phyloP scores from a whole-genome alignment of 768 basidiomycete genomes.

The Trametes cingulata region DNA sequence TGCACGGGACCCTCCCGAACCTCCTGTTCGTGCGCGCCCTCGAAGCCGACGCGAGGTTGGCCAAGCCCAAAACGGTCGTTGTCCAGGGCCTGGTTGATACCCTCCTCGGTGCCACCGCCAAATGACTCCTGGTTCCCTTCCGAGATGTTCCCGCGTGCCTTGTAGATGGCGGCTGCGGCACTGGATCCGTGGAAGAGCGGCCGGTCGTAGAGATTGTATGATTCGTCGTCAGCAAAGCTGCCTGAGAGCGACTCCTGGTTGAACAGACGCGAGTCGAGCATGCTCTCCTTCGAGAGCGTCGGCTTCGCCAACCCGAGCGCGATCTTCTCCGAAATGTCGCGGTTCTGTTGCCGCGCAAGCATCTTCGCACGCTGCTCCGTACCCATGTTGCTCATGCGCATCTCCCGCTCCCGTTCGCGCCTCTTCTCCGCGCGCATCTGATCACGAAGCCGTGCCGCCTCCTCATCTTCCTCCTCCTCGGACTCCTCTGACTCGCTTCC shows the following conservation, averaged over 20 bases:
- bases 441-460: conserved; percentile 84
- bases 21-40: conserved; percentile 86
- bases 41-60: conserved; percentile 81
- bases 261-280: conserved; percentile 96
- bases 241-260: conserved; percentile 88
- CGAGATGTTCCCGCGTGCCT: conserved; percentile 82
- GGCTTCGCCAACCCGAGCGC: conserved; percentile 98
- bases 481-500: conserved; percentile 62
- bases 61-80: conserved; percentile 95
- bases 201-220: conserved; percentile 93
- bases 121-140: conserved; percentile 90
- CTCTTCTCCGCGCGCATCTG: conserved; percentile 90
- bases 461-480: conserved; percentile 69
- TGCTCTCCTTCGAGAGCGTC: conserved; percentile 91
- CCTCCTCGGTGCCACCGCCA: conserved; percentile 94
- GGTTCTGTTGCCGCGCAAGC: conserved; percentile 94
- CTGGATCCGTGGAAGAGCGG: conserved; percentile 96
- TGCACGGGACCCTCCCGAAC: conserved; percentile 92
- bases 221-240: conserved; percentile 87
- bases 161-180: conserved; percentile 99
- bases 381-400: conserved; percentile 99
- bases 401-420: conserved; percentile 91
- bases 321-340: conserved; percentile 99
- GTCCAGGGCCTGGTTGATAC: conserved; percentile 84
- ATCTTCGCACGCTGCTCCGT: conserved; percentile 94